Base-by-base conservation (phyloP, 1,284 basidiomycete genomes). In the Exobasidium cylindrosporum region DNA sequence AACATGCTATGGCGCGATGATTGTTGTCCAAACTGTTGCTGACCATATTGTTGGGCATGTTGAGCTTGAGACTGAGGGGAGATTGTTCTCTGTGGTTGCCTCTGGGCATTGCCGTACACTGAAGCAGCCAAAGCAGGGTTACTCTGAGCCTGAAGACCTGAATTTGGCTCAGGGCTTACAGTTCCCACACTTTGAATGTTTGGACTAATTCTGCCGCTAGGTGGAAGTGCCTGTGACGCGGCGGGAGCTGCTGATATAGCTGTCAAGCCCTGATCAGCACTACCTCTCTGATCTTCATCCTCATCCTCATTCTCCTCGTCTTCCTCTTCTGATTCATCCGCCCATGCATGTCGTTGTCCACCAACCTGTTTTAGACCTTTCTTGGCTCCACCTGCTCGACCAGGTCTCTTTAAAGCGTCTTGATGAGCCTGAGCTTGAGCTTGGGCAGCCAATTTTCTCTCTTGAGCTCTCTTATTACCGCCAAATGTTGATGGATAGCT, bases 301-400 rank as follows among this genome's bases (percentile, higher is more conserved):
- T 73, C 72, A 0, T 76, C 72, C 11, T 73, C 68, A 32, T 73
- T 72, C n/a, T 76, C 72, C 3, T 76, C 73, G 13, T 76, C 73
- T n/a, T 74, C 72, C 3, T 74, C 73, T 0, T 76, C 72, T 11
- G 73, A 70, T 53, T 67, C 66, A 23, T 66, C 67, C 29, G 47
- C 47, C 32, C 40, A 55, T 21, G 53, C 53, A 57, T 76, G 72
- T 43, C 68, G 66, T 17, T 62, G 70, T 70, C 72, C 73, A 11
- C 60, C 63, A 21, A 57, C 55, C 5, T 46, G 28, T n/a, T 47
- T 47, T 23, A 44, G 60, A 44, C 44, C 65, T 40, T 57, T 63
- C 62, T 70, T 70, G 52, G 46, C 63, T 13, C 58, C 70, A 17
- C 58, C 65, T 26, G 64, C 50, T 28, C 69, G 64, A 2, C 72